Percentiles rank a stretch among this genome's conserved stretches.
These are phyloP conservation scores for Tricholoma terreum DNA, from an alignment of 768 basidiomycete species.

Conservation along the genomic window DNA sequence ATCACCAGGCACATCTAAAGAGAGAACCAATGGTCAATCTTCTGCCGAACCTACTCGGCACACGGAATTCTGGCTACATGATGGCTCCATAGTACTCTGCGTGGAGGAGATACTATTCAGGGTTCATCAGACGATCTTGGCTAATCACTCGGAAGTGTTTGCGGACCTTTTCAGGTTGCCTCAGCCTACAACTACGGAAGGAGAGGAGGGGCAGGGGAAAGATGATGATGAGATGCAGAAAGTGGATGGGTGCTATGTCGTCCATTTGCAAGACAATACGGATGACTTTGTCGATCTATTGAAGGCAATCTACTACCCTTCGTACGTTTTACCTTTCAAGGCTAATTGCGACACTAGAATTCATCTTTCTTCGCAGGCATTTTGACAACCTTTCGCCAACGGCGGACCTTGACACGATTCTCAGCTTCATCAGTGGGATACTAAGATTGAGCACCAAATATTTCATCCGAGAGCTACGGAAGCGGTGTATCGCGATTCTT, in stretches of 20 bases:
- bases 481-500: conserved; percentile 49
- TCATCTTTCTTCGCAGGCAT: conserved; percentile 22
- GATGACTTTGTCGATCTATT: conserved; percentile 49
- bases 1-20: neutral
- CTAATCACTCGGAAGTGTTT: conserved; percentile 63
- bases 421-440: conserved; percentile 47
- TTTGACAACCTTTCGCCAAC: conserved; percentile 32
- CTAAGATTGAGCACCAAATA: conserved; percentile 67
- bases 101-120: conserved; percentile 40
- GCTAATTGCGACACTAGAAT: neutral
- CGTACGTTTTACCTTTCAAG: conserved; percentile 24
- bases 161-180: conserved; percentile 59
- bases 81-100: conserved; percentile 43
- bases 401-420: conserved; percentile 42
- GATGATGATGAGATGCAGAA: conserved; percentile 25
- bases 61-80: conserved; percentile 41
- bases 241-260: conserved; percentile 50
- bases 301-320: conserved; percentile 50
- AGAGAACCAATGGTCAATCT: neutral
- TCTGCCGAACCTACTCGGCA: conserved; percentile 2
- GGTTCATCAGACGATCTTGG: conserved; percentile 44
- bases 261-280: conserved; percentile 46
- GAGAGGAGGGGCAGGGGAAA: neutral
- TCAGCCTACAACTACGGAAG: conserved; percentile 33
- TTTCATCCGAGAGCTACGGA: conserved; percentile 48